These are phyloP conservation scores for Cladosporium sp. DNA, from an alignment of 2,329 filamentous ascomycete genomes.

Conservation along the genomic window DNA sequence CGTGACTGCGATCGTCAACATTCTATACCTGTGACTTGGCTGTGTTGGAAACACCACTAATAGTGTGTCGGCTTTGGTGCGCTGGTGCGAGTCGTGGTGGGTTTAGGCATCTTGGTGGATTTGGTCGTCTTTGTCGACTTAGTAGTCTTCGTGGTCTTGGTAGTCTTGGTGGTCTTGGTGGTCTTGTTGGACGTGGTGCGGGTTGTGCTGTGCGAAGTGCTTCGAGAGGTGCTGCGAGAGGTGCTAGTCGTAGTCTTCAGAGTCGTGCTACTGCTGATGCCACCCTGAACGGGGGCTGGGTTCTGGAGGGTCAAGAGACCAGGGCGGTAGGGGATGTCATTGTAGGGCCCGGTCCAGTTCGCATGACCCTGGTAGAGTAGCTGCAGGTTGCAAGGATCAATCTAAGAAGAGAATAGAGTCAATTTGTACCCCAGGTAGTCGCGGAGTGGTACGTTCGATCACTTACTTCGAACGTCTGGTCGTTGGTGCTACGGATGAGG, in stretches of 20 bases:
- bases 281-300: not conserved
- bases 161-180: not conserved
- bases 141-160: not conserved
- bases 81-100: not conserved
- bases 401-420: constrained; percentile 54
- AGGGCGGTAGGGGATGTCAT: constrained; percentile 54
- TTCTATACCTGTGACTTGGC: no score
- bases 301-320: constrained; percentile 53
- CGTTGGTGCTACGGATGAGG: constrained; percentile 55
- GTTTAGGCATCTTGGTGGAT: not conserved
- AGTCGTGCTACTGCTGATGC: not conserved
- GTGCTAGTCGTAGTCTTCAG: not conserved
- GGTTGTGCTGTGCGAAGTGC: not conserved
- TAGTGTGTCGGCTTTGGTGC: not conserved
- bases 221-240: not conserved
- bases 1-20: not conserved
- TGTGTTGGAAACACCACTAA: not conserved
- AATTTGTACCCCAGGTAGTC: not conserved
- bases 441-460: not conserved
- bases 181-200: not conserved
- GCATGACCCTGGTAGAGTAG: constrained; percentile 64
- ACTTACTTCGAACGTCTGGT: constrained; percentile 58
- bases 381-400: constrained; percentile 66
- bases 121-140: not conserved
- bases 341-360: constrained; percentile 49